These are phyloP conservation scores for Pleurotus tuoliensis DNA, from an alignment of 768 basidiomycete species.

Conservation along the genomic window DNA sequence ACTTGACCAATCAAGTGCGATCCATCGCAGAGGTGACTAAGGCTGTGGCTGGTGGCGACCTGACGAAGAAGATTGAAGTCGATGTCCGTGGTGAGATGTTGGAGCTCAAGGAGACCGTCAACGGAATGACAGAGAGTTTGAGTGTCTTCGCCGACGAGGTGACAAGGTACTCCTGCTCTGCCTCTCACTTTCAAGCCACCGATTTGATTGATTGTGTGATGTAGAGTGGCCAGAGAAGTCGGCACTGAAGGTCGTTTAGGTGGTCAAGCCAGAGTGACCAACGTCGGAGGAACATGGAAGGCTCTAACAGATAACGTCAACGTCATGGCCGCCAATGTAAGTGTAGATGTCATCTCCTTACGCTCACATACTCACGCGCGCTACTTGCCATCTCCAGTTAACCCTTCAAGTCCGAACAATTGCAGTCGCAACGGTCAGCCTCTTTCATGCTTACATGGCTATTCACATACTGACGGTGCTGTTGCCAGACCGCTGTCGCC, in stretches of 20 bases:
- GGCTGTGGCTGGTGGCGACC: constrained; percentile 88
- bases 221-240: constrained; percentile 86
- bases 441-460: background rate
- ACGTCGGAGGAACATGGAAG: constrained; percentile 96
- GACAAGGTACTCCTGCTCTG: constrained; percentile 21
- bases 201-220: background rate
- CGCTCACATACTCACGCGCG: background rate
- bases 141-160: constrained; percentile 82
- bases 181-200: too few species aligned
- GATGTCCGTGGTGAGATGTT: constrained; percentile 90
- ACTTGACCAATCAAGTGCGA: constrained; percentile 86
- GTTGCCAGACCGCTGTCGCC: constrained; percentile 74
- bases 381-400: constrained; percentile 41
- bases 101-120: constrained; percentile 87
- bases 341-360: constrained; percentile 20
- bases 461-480: background rate
- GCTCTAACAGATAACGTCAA: constrained; percentile 94
- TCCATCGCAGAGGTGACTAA: constrained; percentile 88
- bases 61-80: constrained; percentile 89
- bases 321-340: constrained; percentile 87
- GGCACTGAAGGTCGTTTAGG: constrained; percentile 94
- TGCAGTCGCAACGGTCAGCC: constrained; percentile 79
- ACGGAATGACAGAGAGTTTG: constrained; percentile 87
- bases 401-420: constrained; percentile 92
- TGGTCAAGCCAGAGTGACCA: constrained; percentile 88